Evolutionary conservation across 345 rosid genomes (phyloP).

Genomic region (Gossypium stocksii): DNA sequence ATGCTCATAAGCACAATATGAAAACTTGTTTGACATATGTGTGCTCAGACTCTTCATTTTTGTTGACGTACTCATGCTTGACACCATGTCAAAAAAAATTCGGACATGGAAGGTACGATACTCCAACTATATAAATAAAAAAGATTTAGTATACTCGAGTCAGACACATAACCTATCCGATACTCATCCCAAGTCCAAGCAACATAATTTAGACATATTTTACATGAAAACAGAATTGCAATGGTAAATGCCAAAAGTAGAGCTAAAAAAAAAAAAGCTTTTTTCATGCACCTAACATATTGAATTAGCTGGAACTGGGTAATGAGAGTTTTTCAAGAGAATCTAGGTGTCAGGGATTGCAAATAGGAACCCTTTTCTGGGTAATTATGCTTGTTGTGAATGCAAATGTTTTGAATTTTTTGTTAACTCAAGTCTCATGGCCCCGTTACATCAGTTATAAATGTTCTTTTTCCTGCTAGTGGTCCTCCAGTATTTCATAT

Average conservation of each 20-base stretch:
- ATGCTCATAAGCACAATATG: no score
- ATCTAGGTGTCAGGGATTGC: neutral
- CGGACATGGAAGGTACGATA: no score
- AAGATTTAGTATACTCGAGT: no score
- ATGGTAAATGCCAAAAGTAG: neutral
- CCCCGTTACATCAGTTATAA: neutral
- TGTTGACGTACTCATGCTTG: no score
- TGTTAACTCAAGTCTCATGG: neutral
- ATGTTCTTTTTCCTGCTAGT: neutral
- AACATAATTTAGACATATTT: no score
- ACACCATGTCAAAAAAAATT: no score
- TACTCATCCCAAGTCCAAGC: no score
- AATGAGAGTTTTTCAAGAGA: neutral
- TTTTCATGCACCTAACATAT: neutral
- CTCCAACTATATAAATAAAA: no score
- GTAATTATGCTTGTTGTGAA: neutral
- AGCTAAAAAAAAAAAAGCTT: neutral
- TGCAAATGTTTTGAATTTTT: slow-evolving; percentile 4
- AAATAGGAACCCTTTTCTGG: neutral
- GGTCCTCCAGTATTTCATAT: slow-evolving; percentile 15
- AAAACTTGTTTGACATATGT: no score
- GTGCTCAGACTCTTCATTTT: no score
- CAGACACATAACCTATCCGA: no score
- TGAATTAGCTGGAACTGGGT: neutral
- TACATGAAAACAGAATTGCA: neutral